These are phyloP conservation scores for Coemansia sp. DNA, from an alignment of 192 early-diverging fungal species.

Conservation along the genomic window DNA sequence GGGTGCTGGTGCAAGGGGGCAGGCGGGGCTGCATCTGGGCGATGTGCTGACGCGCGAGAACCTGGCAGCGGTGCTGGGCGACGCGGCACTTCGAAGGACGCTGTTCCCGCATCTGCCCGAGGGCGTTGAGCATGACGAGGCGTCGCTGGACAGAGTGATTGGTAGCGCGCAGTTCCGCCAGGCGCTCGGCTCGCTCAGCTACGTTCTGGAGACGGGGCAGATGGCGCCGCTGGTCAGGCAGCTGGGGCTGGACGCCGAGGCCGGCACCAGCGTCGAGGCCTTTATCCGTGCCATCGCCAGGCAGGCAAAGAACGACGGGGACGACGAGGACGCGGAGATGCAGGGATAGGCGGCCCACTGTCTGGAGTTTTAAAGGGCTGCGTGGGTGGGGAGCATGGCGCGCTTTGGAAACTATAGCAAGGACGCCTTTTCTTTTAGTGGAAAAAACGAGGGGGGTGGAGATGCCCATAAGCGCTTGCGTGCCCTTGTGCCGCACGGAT, in stretches of 20 bases:
- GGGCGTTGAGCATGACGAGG: slow-evolving; percentile 6
- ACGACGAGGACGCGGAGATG: slow-evolving; percentile 11
- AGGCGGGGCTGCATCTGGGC: slow-evolving; percentile 17
- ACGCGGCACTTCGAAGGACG: slow-evolving; percentile 20
- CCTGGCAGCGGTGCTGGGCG: slow-evolving; percentile 31
- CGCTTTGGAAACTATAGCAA: too few relatives aligned
- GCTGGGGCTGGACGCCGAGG: slow-evolving; percentile 38
- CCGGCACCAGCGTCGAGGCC: slow-evolving; percentile 41
- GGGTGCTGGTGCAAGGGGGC: background rate
- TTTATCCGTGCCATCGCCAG: slow-evolving; percentile 45
- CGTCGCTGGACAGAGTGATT: slow-evolving; percentile 27
- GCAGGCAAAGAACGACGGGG: slow-evolving; percentile 33
- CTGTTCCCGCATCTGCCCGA: slow-evolving; percentile 50
- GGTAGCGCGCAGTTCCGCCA: slow-evolving; percentile 52
- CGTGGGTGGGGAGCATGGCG: too few relatives aligned
- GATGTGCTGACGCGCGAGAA: slow-evolving; percentile 43
- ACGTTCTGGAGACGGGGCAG: slow-evolving; percentile 47
- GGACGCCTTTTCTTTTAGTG: too few relatives aligned
- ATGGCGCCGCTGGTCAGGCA: slow-evolving; percentile 46
- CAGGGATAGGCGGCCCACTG: too few relatives aligned
- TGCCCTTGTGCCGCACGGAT: too few relatives aligned
- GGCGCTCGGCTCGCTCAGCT: slow-evolving; percentile 38
- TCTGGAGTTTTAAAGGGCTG: too few relatives aligned
- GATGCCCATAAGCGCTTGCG: too few relatives aligned
- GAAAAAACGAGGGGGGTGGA: too few relatives aligned